Evolutionary conservation across 345 rosid genomes (phyloP).

Genomic region (Anastatica hierochuntica): DNA sequence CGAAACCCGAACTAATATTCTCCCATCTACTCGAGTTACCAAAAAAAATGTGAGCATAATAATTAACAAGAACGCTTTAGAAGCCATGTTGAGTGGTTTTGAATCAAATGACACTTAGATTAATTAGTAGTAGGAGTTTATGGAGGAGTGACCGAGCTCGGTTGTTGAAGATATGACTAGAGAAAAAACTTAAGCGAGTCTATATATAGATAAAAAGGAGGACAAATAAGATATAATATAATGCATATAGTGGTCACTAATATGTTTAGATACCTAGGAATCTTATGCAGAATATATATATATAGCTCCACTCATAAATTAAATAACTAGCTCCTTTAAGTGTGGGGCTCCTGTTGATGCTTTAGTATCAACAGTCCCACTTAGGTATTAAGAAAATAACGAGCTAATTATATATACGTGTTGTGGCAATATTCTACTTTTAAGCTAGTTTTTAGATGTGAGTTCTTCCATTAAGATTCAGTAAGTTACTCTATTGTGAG

Average conservation of each 20-base stretch:
- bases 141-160: neutral
- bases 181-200: constrained; percentile 11
- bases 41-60: neutral
- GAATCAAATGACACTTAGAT: no score
- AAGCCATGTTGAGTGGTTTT: constrained; percentile 11
- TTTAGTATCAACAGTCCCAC: no score
- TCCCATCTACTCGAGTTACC: constrained; percentile 13
- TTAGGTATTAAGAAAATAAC: no score
- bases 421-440: no score
- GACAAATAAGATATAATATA: constrained; percentile 1
- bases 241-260: constrained; percentile 5
- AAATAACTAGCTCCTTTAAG: no score
- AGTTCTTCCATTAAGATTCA: no score
- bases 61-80: constrained; percentile 6
- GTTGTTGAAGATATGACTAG: constrained; percentile 11
- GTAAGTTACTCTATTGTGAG: no score
- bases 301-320: no score
- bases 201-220: constrained; percentile 13
- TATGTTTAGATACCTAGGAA: neutral
- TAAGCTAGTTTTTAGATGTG: no score
- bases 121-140: neutral
- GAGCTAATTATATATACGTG: no score
- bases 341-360: no score
- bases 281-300: no score
- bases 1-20: constrained; percentile 8